phyloP scores from a whole-genome alignment of 768 basidiomycete genomes.

The Lentinula boryana region DNA sequence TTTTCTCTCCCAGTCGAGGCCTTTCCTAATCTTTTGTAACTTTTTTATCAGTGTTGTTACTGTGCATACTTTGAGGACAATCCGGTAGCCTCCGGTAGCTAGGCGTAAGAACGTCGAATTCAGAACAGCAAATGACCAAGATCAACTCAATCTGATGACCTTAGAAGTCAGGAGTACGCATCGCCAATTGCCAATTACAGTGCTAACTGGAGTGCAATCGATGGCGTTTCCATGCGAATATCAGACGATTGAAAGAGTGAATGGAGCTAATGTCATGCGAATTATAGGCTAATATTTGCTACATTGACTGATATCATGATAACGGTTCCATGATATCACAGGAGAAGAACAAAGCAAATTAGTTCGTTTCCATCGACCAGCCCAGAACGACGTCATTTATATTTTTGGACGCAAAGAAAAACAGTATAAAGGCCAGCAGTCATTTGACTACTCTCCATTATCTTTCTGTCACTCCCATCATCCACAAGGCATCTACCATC shows the following conservation, averaged over 20 bases:
- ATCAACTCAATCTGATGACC: too few species aligned
- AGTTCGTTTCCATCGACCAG: neutral
- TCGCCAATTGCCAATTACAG: neutral
- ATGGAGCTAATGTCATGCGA: neutral
- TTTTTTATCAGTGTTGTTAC: too few species aligned
- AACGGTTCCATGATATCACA: neutral
- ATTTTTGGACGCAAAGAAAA: neutral
- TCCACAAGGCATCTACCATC: neutral
- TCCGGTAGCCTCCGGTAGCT: too few species aligned
- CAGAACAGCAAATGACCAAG: too few species aligned
- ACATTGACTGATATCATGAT: neutral
- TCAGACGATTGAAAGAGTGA: neutral
- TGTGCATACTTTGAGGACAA: too few species aligned
- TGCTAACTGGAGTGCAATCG: neutral
- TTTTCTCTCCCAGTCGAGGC: too few species aligned
- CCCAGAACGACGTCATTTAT: neutral
- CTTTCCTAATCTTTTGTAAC: too few species aligned
- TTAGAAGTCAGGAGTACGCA: too few species aligned
- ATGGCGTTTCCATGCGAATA: neutral
- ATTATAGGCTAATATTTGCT: neutral
- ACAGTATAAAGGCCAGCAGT: constrained; percentile 1
- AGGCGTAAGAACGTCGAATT: too few species aligned
- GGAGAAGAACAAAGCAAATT: neutral
- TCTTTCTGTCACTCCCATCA: neutral
- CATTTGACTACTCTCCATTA: neutral